Evolutionary conservation across 768 basidiomycete genomes (phyloP).

Genomic region (Phanerochaete carnosa): DNA sequence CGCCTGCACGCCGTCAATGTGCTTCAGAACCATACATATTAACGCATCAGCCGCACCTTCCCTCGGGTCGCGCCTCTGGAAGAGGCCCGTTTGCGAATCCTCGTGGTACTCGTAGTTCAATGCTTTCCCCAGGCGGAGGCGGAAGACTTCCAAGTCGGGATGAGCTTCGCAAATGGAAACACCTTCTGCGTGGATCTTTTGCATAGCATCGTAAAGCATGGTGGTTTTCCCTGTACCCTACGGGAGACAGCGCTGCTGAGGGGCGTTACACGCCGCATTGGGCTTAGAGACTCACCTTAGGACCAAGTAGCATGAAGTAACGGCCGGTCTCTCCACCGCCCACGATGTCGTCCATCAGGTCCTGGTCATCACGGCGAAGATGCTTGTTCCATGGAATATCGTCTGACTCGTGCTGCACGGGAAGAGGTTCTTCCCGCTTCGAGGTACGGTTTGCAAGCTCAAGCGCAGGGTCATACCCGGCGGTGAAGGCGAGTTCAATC

Average conservation of each 20-base stretch:
- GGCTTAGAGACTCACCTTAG: slow-evolving; percentile 49
- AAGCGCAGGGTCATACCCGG: slow-evolving; percentile 82
- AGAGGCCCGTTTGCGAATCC: slow-evolving; percentile 76
- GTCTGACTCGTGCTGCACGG: slow-evolving; percentile 25
- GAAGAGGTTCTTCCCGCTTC: slow-evolving; percentile 16
- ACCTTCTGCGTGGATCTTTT: slow-evolving; percentile 64
- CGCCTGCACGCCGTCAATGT: slow-evolving; percentile 37
- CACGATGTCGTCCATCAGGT: slow-evolving; percentile 73
- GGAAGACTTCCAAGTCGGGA: slow-evolving; percentile 84
- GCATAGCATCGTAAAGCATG: slow-evolving; percentile 83
- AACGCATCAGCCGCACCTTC: slow-evolving; percentile 48
- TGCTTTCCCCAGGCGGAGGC: slow-evolving; percentile 80
- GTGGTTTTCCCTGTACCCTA: slow-evolving; percentile 82
- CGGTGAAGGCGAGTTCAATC: slow-evolving; percentile 76
- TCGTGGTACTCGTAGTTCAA: slow-evolving; percentile 85
- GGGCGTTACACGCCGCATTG: slow-evolving; percentile 6
- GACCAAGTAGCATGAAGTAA: slow-evolving; percentile 75
- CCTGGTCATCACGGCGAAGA: slow-evolving; percentile 72
- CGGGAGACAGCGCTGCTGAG: slow-evolving; percentile 9
- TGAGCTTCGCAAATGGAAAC: slow-evolving; percentile 81
- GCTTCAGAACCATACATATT: slow-evolving; percentile 3
- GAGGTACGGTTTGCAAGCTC: slow-evolving; percentile 54
- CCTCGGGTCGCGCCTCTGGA: slow-evolving; percentile 78
- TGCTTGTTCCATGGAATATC: slow-evolving; percentile 52
- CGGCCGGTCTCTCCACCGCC: slow-evolving; percentile 67